Evolutionary conservation across 805 yeast genomes (phyloP), one percentile per base, ranked within the genome.

Genomic region (Lachancea dasiensis): DNA sequence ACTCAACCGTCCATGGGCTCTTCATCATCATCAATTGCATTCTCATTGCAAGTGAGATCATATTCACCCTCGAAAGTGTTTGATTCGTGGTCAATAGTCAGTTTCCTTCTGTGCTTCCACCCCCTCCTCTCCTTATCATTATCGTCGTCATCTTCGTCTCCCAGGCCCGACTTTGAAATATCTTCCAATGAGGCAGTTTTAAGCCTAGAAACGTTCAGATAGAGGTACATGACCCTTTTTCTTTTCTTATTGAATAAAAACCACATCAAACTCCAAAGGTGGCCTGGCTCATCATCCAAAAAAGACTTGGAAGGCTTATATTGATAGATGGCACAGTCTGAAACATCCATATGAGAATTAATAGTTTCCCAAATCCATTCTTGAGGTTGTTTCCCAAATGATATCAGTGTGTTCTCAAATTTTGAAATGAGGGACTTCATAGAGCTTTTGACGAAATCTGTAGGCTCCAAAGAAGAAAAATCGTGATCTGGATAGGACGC

Each of bases 401-500:
- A 78, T 39, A 81, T 71, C 50, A 90, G 70, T 3, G 89, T 68
- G 48, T 86, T 85, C 58, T 87, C 86, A 53, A 92, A 80, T 38
- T 79, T 75, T 21, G 79, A 69, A 42, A 76, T 75, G 48, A 77
- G 72, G 40, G 69, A 76, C 56, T 58, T 65, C 46, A 52, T 60
- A 31, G 53, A 61, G 36, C 60, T 74, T n/a, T 84, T 73, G 27
- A 68, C 63, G 60, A 83, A 83, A 58, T 78, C 81, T 14, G 69
- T 69, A 1, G 98, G 98, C 54, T 85, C 86, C 45, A 92, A 72
- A 18, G 81, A 73, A 9, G 94, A 74, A 52, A 90, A 92, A 56
- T 92, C 98, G 54, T 92, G 95, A 58, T 92, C 98, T 0, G 98
- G 97, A 56, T 85, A 90, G 4, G 94, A 81, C 6, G 94, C 84